Evolutionary conservation across 1,284 basidiomycete genomes (phyloP), one percentile per base, ranked within the genome.

Genomic region (Pseudozyma pruni): DNA sequence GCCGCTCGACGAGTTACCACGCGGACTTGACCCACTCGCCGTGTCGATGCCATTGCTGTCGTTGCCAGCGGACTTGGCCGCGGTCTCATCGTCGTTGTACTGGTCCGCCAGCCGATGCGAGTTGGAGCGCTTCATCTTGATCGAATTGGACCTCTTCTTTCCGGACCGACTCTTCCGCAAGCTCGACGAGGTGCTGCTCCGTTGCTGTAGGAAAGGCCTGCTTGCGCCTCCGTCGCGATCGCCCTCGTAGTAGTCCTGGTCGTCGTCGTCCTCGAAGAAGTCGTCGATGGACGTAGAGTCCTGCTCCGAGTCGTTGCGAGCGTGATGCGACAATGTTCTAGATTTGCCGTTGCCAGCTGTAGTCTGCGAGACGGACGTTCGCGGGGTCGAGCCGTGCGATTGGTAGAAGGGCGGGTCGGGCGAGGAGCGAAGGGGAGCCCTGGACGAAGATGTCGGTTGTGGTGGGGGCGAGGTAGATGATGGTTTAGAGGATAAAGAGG

Each of bases 71-170:
- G 45, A 34, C 38, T 61, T 61, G 50, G 47, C 57, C 19, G 25
- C 54, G 8, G 54, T 40, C 37, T 68, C 58, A 13, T 53, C 58
- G 27, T 59, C 42, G 17, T 27, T 48, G 41, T 42, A 60, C 27
- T 52, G 29, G 11, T 55, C 50, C 1, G 25, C 25, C 14, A 53
- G 31, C 20, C 19, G 50, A 33, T 49, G 40, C 4, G 55, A 43
- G 23, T 57, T 39, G 19, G 67, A 59, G 4, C 60, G 67, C 46
- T 70, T 55, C 67, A 70, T 55, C 42, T 63, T 59, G 52, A 70
- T 70, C 44, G 60, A 70, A 8, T 63, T 60, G 38, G 52, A 43
- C 14, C 67, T 25, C 11, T 49, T 54, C 14, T 42, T 29, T 17
- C 33, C 33, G 16, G 51, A 19, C 10, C 49, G 32, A 22, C 45